Evolutionary conservation across 1,284 basidiomycete species (phyloP).

Genomic region (Ustilago bromivora): DNA sequence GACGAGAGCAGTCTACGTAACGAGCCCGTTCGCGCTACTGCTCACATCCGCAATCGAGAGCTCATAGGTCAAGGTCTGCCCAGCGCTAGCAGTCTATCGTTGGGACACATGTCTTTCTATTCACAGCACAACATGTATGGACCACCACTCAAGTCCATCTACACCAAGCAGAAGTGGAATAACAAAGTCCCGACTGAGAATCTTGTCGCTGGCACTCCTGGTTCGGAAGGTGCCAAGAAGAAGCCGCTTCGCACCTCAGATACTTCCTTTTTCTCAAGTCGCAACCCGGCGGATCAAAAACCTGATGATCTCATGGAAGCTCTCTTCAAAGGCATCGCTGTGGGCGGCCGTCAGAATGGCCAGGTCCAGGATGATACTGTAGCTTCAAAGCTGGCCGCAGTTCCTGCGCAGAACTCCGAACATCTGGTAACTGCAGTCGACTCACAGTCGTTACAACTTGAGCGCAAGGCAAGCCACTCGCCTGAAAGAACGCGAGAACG

Average conservation of each 20-base stretch:
- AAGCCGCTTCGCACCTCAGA: conserved; percentile 18
- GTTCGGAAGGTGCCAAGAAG: conserved; percentile 17
- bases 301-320: conserved; percentile 56
- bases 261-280: conserved; percentile 25
- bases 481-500: conserved; percentile 20
- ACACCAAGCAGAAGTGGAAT: conserved; percentile 38
- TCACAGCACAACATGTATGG: conserved; percentile 36
- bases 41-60: conserved; percentile 22
- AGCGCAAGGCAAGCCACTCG: conserved; percentile 18
- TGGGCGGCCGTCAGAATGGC: conserved; percentile 36
- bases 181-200: conserved; percentile 44
- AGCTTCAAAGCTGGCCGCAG: conserved; percentile 11
- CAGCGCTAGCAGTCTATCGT: conserved; percentile 40
- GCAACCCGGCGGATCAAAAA: conserved; percentile 42
- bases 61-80: conserved; percentile 28
- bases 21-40: conserved; percentile 26
- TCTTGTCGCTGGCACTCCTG: conserved; percentile 25
- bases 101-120: conserved; percentile 21
- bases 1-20: conserved; percentile 39
- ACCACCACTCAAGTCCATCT: conserved; percentile 37
- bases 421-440: conserved; percentile 6
- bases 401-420: conserved; percentile 8
- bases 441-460: conserved; percentile 2
- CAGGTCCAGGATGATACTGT: conserved; percentile 13
- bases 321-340: conserved; percentile 52